These are phyloP conservation scores for Bretziella fagacearum DNA, from an alignment of 2,329 filamentous ascomycete genomes.

Conservation along the genomic window DNA sequence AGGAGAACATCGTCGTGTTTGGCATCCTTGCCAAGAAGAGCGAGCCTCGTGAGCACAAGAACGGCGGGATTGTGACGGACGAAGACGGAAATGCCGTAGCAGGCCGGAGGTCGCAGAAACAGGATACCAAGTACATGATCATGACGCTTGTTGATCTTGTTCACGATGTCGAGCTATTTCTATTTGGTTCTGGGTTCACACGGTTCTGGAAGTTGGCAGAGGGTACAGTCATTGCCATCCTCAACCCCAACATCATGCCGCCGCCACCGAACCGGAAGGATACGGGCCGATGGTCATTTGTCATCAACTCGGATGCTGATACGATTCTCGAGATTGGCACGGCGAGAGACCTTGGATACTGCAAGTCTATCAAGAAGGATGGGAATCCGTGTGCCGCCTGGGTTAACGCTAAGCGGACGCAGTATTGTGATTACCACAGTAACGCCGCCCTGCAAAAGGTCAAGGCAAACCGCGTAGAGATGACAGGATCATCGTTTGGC, in stretches of 20 bases:
- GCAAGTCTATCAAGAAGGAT: constrained; percentile 70
- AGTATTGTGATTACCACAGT: constrained; percentile 86
- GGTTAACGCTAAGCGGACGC: constrained; percentile 76
- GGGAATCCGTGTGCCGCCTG: constrained; percentile 65
- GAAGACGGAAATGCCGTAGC: constrained; percentile 30
- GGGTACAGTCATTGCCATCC: constrained; percentile 79
- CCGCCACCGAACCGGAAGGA: constrained; percentile 58
- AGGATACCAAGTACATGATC: constrained; percentile 75
- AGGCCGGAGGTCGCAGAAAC: constrained; percentile 22
- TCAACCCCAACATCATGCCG: constrained; percentile 85
- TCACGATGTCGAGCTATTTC: constrained; percentile 78
- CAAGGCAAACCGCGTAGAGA: constrained; percentile 56
- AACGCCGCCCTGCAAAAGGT: constrained; percentile 50
- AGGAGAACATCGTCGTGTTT: constrained; percentile 79
- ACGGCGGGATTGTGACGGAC: constrained; percentile 25
- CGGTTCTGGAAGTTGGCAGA: constrained; percentile 86
- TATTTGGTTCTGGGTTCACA: constrained; percentile 81
- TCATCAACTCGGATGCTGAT: constrained; percentile 72
- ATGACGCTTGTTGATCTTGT: constrained; percentile 74
- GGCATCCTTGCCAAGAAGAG: constrained; percentile 82
- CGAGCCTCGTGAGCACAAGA: constrained; percentile 46
- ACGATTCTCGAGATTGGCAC: constrained; percentile 78
- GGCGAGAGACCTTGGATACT: constrained; percentile 74
- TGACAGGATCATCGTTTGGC: constrained; percentile 50
- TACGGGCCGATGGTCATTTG: constrained; percentile 70